Conservation (phyloP, 1,284 basidiomycete genomes). For the Irpex lacteus region DNA sequence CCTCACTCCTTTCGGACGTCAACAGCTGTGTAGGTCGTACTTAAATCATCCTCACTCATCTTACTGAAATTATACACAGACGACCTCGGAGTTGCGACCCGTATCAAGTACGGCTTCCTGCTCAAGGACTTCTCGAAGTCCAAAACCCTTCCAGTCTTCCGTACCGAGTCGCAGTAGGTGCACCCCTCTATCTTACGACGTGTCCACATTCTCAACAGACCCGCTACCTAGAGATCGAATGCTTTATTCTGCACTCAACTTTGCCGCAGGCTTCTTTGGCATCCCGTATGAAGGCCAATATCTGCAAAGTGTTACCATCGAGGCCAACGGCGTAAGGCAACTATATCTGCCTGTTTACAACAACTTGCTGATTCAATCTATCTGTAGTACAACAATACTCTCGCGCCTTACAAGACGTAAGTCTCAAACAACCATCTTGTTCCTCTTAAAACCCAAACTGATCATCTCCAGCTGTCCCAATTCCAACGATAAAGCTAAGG, state of each 20-base stretch:
- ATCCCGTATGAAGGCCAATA: conserved; percentile 78
- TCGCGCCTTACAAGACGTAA: conserved; percentile 71
- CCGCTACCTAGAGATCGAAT: conserved; percentile 61
- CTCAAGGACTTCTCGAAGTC: conserved; percentile 76
- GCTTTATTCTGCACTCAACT: conserved; percentile 80
- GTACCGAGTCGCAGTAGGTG: conserved; percentile 81
- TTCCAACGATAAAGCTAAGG: conserved; percentile 43
- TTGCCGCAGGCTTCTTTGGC: conserved; percentile 87
- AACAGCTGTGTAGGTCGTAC: conserved; percentile 63
- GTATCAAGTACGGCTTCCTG: conserved; percentile 79
- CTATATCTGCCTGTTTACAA: background rate
- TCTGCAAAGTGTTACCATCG: conserved; percentile 79
- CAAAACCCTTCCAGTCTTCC: conserved; percentile 77
- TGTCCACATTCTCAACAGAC: background rate
- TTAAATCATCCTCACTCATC: background rate
- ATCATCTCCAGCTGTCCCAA: conserved; percentile 56
- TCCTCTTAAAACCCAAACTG: background rate
- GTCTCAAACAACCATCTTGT: conserved; percentile 13
- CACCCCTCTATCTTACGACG: too few relatives aligned
- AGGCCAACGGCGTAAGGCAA: conserved; percentile 52
- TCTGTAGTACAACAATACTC: conserved; percentile 59
- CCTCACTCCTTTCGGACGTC: conserved; percentile 78
- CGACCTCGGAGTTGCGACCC: conserved; percentile 70
- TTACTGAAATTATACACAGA: conserved; percentile 32
- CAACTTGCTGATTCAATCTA: background rate